Evolutionary conservation across 371 early-diverging fungal genomes (phyloP), one percentile per base, ranked within the genome.

Genomic region (Syncephalastrum contaminatum): DNA sequence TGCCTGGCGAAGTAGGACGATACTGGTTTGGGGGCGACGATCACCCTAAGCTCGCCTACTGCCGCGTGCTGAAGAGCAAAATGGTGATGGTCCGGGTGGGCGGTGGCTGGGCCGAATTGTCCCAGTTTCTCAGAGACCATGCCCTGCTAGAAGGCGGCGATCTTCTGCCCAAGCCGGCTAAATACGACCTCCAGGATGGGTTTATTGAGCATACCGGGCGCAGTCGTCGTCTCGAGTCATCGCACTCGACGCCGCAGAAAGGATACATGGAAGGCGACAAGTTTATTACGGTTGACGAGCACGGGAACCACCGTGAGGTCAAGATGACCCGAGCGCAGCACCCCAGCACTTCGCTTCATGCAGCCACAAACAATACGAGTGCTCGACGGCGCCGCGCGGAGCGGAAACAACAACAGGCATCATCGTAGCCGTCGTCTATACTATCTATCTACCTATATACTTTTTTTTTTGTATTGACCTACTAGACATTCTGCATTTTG

Each of bases 51-150:
- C 59, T 87, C n/a, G 86, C 86, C 44, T 87, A 83, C 59, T 90
- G 90, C 59, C 84, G 88, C 24, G 77, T 88, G 10, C 64, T 90
- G 43, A 72, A 80, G 47, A 82, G 82, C 53, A 76, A 80, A 13
- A 82, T 83, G 75, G 88, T 90, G 19, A 88, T 90, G 88, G 88
- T 90, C 41, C 80, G 90, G 43, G 86, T 90, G 2, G 90, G 90
- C 20, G 90, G 90, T 53, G 90, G 77, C 6, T 90, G 90, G 90
- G 74, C 73, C 14, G 87, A 86, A 54, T 62, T 86, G 8, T 82
- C 87, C 25, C 79, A 83, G 66, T 86, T 76, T 47, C 55, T 76
- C 48, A 43, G 77, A 20, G 68, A 71, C 41, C 77, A 76, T 62
- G 71, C 73, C 21, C 43, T 76, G 13, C 48, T 76, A 7, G 77